phyloP scores from a whole-genome alignment of 805 yeast species.

The Grigorovia humatica region DNA sequence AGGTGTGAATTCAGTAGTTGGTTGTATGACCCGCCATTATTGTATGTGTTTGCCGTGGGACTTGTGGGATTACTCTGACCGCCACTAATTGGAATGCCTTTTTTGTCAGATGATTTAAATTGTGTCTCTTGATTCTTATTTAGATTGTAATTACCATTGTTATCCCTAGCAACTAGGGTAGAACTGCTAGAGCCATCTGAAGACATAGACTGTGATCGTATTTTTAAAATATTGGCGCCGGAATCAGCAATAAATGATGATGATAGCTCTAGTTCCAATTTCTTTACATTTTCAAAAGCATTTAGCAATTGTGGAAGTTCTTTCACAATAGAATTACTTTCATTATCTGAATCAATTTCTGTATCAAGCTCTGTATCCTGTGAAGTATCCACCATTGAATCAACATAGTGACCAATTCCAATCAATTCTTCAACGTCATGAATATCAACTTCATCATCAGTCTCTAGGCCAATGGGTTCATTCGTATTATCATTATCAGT shows the following conservation, averaged over 20 bases:
- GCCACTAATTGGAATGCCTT: neutral
- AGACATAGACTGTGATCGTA: slow-evolving; percentile 4
- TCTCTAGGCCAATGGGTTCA: neutral
- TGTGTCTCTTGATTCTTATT: neutral
- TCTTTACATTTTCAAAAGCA: slow-evolving; percentile 56
- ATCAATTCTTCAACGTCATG: slow-evolving; percentile 1
- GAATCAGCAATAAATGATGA: slow-evolving; percentile 3
- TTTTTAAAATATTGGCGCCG: neutral
- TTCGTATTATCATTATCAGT: neutral
- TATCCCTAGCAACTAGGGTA: neutral
- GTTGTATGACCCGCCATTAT: neutral
- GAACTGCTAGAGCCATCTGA: slow-evolving; percentile 1
- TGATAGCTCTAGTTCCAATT: slow-evolving; percentile 42
- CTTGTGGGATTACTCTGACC: neutral
- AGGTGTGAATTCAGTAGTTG: neutral
- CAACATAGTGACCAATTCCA: slow-evolving; percentile 3
- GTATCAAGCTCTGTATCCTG: neutral
- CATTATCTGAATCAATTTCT: neutral
- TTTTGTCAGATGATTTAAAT: neutral
- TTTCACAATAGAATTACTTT: slow-evolving; percentile 31
- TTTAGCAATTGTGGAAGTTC: slow-evolving; percentile 57
- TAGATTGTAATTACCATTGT: neutral
- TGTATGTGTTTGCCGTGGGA: neutral
- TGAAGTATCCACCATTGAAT: slow-evolving; percentile 2
- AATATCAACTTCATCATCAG: neutral